A percentile compares a stretch with the other conserved stretches of the same genome.
Conservation (phyloP, 352 stramenopile genomes). For the Peronospora farinosa region DNA sequence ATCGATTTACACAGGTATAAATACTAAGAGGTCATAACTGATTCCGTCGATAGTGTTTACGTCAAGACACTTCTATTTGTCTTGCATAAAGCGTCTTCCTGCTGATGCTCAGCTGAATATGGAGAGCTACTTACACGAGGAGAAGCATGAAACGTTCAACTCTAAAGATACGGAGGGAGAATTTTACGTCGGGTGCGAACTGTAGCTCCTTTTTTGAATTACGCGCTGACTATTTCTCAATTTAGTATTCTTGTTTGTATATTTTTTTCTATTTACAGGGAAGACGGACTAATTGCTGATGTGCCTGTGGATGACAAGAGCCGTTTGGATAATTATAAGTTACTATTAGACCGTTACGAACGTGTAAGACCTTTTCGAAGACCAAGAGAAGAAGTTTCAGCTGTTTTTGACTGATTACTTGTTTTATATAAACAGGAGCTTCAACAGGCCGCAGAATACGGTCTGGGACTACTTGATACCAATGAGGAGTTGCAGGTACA, state of each 20-base stretch:
- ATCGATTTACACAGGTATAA: neutral
- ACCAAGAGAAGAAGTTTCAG: neutral
- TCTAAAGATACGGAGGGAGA: slow-evolving; percentile 42
- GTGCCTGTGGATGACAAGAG: slow-evolving; percentile 45
- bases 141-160: slow-evolving; percentile 12
- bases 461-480: slow-evolving; percentile 58
- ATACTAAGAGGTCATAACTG: too few relatives aligned
- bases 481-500: slow-evolving; percentile 76
- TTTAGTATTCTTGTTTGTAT: neutral
- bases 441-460: slow-evolving; percentile 71
- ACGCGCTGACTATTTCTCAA: too few relatives aligned
- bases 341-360: slow-evolving; percentile 48
- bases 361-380: slow-evolving; percentile 9
- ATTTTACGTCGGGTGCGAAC: slow-evolving; percentile 52
- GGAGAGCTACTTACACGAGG: slow-evolving; percentile 16
- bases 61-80: neutral
- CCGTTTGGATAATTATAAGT: slow-evolving; percentile 36
- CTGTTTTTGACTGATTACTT: slow-evolving; percentile 1
- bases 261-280: slow-evolving; percentile 25
- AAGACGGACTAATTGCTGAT: slow-evolving; percentile 49
- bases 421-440: slow-evolving; percentile 43
- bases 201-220: too few relatives aligned
- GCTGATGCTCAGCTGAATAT: slow-evolving; percentile 5
- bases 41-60: neutral
- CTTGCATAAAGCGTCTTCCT: slow-evolving; percentile 14